Conservation (phyloP, 176 grass and related monocot genomes). For the Areca catechu region DNA sequence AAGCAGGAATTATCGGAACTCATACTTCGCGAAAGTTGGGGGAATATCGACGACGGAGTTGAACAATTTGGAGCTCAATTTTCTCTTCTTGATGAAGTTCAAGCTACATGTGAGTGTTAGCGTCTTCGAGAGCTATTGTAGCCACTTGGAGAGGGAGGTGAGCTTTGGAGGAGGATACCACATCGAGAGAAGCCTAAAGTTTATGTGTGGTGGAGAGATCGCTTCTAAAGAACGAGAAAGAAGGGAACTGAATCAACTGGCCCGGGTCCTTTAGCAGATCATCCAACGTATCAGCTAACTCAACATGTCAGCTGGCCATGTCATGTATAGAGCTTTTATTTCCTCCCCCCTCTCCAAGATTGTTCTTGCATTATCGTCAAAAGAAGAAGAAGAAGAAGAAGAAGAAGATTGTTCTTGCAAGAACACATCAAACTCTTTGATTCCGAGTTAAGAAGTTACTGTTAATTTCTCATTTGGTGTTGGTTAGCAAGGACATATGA, state of each 20-base stretch:
- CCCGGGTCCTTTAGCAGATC: slow-evolving; percentile 4
- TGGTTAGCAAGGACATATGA: no score
- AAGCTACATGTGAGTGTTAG: slow-evolving; percentile 60
- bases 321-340: no score
- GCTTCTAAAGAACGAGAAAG: slow-evolving; percentile 9
- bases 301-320: no score
- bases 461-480: no score
- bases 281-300: no score
- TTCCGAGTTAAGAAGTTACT: no score
- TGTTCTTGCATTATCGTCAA: no score
- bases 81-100: slow-evolving; percentile 83
- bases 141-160: slow-evolving; percentile 78
- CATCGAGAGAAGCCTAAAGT: slow-evolving; percentile 41
- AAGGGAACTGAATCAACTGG: slow-evolving; percentile 15
- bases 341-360: no score
- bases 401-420: no score
- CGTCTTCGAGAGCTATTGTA: slow-evolving; percentile 73
- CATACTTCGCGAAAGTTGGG: slow-evolving; percentile 70
- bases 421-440: no score
- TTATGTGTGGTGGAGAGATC: slow-evolving; percentile 30
- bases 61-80: slow-evolving; percentile 55
- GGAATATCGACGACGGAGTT: slow-evolving; percentile 53
- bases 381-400: no score
- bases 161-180: slow-evolving; percentile 57
- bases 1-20: slow-evolving; percentile 63